Conservation (phyloP, 2,329 filamentous ascomycete genomes). For the Lasiodiplodia theobromae region DNA sequence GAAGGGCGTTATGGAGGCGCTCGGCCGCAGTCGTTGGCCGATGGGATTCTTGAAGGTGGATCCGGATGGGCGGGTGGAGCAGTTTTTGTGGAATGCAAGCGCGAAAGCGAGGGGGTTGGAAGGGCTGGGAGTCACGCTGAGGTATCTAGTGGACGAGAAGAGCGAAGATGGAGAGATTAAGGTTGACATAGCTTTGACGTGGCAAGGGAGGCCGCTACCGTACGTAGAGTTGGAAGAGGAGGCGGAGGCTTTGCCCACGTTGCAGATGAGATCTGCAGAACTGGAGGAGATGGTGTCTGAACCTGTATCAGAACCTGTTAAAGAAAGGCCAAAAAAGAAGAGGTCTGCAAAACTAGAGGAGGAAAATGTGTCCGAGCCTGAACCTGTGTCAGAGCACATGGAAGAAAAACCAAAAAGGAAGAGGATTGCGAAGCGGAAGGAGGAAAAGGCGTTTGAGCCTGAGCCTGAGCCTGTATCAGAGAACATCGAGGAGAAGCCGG, state of each 20-base stretch:
- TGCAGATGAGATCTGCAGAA: neutral
- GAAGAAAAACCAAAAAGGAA: neutral
- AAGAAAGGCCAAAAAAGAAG: neutral
- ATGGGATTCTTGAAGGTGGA: conserved; percentile 74
- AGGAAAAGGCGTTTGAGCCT: neutral
- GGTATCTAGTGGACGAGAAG: conserved; percentile 38
- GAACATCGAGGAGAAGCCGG: neutral
- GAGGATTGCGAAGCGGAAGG: neutral
- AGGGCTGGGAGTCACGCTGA: conserved; percentile 52
- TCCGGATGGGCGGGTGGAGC: conserved; percentile 63
- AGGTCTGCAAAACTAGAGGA: neutral
- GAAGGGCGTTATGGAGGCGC: conserved; percentile 76
- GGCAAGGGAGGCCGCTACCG: conserved; percentile 42
- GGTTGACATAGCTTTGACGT: conserved; percentile 46
- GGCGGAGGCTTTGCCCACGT: neutral
- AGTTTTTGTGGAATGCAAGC: conserved; percentile 75
- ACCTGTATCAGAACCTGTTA: neutral
- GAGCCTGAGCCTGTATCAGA: neutral
- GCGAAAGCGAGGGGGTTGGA: conserved; percentile 69
- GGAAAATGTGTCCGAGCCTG: neutral
- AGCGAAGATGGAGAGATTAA: conserved; percentile 27
- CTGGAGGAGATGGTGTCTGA: neutral
- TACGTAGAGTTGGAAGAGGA: conserved; percentile 3
- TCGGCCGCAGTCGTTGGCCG: conserved; percentile 71
- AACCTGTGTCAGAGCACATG: neutral